Evolutionary conservation across 805 yeast genomes (phyloP).

Genomic region (Starmerella stigmatis): DNA sequence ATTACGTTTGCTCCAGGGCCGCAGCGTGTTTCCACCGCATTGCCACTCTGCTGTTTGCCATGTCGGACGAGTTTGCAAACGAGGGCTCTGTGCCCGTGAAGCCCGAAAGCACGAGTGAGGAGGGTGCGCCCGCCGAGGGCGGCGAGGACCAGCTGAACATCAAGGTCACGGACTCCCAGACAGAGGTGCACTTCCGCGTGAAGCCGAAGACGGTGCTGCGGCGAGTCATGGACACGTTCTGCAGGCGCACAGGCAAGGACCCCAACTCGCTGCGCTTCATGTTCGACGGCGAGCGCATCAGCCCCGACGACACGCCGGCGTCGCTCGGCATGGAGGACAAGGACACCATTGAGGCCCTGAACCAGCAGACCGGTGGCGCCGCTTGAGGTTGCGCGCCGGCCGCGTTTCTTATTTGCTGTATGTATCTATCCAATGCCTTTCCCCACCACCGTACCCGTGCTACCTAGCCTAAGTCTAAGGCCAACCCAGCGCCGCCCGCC

Average conservation of each 20-base stretch:
- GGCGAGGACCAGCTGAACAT: conserved; percentile 70
- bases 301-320: conserved; percentile 84
- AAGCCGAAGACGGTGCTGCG: conserved; percentile 84
- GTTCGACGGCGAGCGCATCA: conserved; percentile 85
- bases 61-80: conserved; percentile 3
- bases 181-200: conserved; percentile 92
- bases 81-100: conserved; percentile 12
- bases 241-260: conserved; percentile 93
- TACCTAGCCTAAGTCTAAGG: too few species aligned
- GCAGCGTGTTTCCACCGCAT: not conserved
- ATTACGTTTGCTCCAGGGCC: too few species aligned
- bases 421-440: too few species aligned
- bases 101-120: conserved; percentile 11
- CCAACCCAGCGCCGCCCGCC: not conserved
- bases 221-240: conserved; percentile 94
- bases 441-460: not conserved
- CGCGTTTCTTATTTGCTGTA: too few species aligned
- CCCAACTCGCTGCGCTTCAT: conserved; percentile 73
- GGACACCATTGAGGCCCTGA: conserved; percentile 92
- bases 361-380: conserved; percentile 65
- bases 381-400: too few species aligned
- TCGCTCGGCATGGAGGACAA: conserved; percentile 83
- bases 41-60: not conserved
- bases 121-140: not conserved
- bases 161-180: conserved; percentile 86